phyloP scores from a whole-genome alignment of 495 filamentous ascomycete species.

The Tuber umbilicatum region DNA sequence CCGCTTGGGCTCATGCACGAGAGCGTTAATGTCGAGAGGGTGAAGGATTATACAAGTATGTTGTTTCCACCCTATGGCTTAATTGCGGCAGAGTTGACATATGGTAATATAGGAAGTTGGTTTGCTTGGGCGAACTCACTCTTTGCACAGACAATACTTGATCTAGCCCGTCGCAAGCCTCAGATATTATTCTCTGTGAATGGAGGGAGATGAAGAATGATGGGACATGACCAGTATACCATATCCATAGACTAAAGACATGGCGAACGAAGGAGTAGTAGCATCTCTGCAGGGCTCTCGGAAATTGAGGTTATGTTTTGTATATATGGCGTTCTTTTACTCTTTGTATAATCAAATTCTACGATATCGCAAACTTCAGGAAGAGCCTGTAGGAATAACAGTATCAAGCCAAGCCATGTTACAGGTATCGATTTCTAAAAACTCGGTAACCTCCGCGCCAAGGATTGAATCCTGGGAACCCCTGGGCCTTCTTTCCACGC shows the following conservation, averaged over 20 bases:
- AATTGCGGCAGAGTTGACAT: conserved; percentile 37
- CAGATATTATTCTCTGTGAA: conserved; percentile 65
- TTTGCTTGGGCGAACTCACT: conserved; percentile 98
- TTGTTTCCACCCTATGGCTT: conserved; percentile 7
- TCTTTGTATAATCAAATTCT: not conserved
- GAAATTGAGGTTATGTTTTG: not conserved
- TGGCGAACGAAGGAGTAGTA: not conserved
- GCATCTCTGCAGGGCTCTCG: not conserved
- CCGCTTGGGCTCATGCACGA: conserved; percentile 81
- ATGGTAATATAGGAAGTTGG: conserved; percentile 61
- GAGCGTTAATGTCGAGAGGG: conserved; percentile 74
- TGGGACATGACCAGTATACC: not conserved
- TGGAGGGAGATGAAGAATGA: not conserved
- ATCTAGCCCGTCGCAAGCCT: conserved; percentile 78
- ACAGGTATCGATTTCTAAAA: not conserved
- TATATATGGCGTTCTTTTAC: not conserved
- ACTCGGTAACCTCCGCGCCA: not conserved
- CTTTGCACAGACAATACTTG: conserved; percentile 86
- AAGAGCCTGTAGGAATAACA: not conserved
- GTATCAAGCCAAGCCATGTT: not conserved
- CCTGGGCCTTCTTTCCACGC: not conserved
- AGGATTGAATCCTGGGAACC: not conserved
- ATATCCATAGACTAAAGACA: not conserved
- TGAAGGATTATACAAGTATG: conserved; percentile 68
- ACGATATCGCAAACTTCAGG: not conserved